These are phyloP conservation scores for Neofusicoccum sp. DNA, from an alignment of 2,329 filamentous ascomycete genomes.

Conservation along the genomic window DNA sequence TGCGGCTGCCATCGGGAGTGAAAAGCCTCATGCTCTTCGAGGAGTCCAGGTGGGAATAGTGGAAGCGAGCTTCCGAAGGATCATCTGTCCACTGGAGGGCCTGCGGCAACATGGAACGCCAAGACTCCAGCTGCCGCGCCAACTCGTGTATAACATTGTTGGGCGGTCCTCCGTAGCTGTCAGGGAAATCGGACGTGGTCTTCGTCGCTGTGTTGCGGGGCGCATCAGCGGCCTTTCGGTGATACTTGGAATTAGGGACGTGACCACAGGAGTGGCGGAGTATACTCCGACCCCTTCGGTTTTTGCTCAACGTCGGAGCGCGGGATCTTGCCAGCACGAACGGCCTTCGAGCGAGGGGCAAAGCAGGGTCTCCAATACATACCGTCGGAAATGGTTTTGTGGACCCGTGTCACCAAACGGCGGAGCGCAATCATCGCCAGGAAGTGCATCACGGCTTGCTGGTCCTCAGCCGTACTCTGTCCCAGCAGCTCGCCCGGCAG, in stretches of 20 bases:
- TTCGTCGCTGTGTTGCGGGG: constrained; percentile 17
- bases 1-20: not conserved
- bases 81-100: constrained; percentile 62
- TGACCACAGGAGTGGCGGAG: constrained; percentile 8
- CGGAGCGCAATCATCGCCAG: constrained; percentile 62
- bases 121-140: constrained; percentile 58
- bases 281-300: constrained; percentile 21
- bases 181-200: constrained; percentile 23
- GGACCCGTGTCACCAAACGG: constrained; percentile 56
- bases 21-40: not conserved
- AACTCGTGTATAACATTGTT: constrained; percentile 54
- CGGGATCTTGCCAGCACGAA: not conserved
- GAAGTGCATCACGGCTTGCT: constrained; percentile 59
- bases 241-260: not conserved
- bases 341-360: not conserved
- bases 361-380: constrained; percentile 29
- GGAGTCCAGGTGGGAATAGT: not conserved
- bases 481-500: constrained; percentile 57
- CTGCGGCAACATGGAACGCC: constrained; percentile 59
- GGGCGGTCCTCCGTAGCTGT: constrained; percentile 42
- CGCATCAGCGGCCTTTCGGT: constrained; percentile 10
- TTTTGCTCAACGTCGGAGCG: not conserved
- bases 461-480: constrained; percentile 43
- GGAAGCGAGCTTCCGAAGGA: constrained; percentile 44
- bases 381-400: constrained; percentile 57